These are phyloP conservation scores for Magnusiomyces clavatus DNA, from an alignment of 1,139 yeast species.

Conservation along the genomic window DNA sequence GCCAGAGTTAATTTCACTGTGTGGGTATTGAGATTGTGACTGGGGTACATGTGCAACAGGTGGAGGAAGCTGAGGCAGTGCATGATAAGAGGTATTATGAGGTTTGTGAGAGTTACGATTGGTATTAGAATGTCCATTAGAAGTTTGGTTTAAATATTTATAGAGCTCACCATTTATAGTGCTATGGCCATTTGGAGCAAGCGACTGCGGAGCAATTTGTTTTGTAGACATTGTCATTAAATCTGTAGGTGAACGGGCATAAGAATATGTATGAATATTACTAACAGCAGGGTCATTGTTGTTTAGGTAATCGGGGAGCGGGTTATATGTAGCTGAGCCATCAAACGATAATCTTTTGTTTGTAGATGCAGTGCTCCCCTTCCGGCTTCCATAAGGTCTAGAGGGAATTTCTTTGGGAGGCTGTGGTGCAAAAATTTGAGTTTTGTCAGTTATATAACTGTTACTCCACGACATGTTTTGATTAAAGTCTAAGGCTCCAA, in stretches of 20 bases:
- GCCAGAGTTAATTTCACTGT: conserved; percentile 5
- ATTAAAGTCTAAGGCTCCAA: no score
- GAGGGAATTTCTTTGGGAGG: conserved; percentile 23
- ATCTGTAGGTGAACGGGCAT: background rate
- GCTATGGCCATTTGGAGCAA: background rate
- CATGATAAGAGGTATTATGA: conserved; percentile 13
- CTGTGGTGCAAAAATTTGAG: conserved; percentile 3
- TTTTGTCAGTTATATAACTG: background rate
- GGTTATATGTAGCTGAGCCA: background rate
- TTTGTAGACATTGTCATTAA: conserved; percentile 1
- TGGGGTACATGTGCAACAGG: conserved; percentile 10
- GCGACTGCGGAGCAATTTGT: conserved; percentile 2
- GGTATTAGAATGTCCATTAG: no score
- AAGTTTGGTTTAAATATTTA: no score
- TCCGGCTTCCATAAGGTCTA: conserved; percentile 22
- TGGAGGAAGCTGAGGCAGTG: conserved; percentile 8
- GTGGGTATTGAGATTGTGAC: conserved; percentile 7
- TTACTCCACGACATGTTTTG: no score
- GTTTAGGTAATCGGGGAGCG: no score
- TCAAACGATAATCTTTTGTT: conserved; percentile 5
- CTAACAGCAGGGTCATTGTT: no score
- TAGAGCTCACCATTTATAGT: no score
- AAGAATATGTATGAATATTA: no score
- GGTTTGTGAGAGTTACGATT: no score
- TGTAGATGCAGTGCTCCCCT: conserved; percentile 34